phyloP scores from a whole-genome alignment of 2,329 filamentous ascomycete species.

The Corinectria fuckeliana region DNA sequence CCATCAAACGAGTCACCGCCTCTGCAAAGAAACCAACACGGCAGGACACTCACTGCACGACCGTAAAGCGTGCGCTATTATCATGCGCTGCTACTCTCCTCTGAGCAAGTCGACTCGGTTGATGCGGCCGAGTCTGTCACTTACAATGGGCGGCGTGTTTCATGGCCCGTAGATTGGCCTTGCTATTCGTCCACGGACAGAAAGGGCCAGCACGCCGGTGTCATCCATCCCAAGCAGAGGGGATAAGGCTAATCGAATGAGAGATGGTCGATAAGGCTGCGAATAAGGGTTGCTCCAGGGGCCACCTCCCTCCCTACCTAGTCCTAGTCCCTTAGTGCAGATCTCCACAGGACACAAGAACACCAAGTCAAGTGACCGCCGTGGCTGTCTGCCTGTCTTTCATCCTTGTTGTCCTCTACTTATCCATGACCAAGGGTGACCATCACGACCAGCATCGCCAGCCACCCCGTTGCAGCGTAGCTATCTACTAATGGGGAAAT shows the following conservation, averaged over 20 bases:
- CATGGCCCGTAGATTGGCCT: slow-evolving; percentile 7
- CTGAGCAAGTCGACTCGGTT: slow-evolving; percentile 4
- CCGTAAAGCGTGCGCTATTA: background rate
- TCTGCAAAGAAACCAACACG: background rate
- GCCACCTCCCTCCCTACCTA: background rate
- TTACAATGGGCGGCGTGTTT: slow-evolving; percentile 3
- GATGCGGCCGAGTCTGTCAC: background rate
- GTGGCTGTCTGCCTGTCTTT: background rate
- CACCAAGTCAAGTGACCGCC: slow-evolving; percentile 12
- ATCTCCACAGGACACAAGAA: slow-evolving; percentile 1
- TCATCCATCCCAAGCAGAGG: background rate
- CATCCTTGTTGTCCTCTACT: background rate
- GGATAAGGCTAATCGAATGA: background rate
- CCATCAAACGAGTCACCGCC: background rate
- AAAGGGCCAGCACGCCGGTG: background rate
- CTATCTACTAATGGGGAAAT: too few relatives aligned
- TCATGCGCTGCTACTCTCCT: slow-evolving; percentile 1
- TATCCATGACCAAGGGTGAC: background rate
- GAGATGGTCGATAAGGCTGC: background rate
- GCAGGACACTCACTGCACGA: background rate
- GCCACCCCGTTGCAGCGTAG: slow-evolving; percentile 10
- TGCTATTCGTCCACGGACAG: slow-evolving; percentile 2
- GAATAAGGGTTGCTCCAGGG: slow-evolving; percentile 4
- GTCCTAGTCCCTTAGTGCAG: background rate
- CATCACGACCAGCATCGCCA: slow-evolving; percentile 17